Percentiles rank a stretch among this genome's conserved stretches.
Conservation (phyloP, 164 flowering plant species). For the Chimonanthus praecox region DNA sequence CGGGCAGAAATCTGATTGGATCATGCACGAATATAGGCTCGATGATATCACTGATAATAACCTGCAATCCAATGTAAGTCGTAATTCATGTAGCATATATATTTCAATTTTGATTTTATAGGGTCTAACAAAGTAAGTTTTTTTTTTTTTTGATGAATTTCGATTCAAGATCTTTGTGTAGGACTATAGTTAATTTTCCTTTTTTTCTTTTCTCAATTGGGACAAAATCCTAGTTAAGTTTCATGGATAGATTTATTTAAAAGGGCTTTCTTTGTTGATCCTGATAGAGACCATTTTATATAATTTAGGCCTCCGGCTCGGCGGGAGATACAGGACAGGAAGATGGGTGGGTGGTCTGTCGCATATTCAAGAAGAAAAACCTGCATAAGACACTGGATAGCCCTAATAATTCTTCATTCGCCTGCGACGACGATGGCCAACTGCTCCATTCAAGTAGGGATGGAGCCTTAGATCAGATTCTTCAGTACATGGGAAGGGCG, state of each 20-base stretch:
- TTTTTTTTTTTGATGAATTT: no score
- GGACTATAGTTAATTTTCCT: no score
- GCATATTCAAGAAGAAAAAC: slow-evolving; percentile 78
- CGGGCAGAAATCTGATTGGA: slow-evolving; percentile 93
- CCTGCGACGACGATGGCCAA: slow-evolving; percentile 4
- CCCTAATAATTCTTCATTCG: slow-evolving; percentile 25
- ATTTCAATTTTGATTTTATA: not conserved
- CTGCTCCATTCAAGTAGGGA: slow-evolving; percentile 28
- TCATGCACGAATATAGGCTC: slow-evolving; percentile 91
- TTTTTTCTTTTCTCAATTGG: not conserved
- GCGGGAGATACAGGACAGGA: slow-evolving; percentile 39
- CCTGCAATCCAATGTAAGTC: slow-evolving; percentile 26
- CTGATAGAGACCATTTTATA: not conserved
- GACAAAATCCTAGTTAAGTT: not conserved
- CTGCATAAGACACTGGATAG: slow-evolving; percentile 48
- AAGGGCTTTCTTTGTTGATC: not conserved
- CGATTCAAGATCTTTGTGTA: no score
- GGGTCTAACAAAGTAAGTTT: not conserved
- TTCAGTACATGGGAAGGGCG: slow-evolving; percentile 28
- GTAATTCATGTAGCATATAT: slow-evolving; percentile 2
- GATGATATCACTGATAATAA: slow-evolving; percentile 39
- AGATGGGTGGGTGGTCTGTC: slow-evolving; percentile 93
- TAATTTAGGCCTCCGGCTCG: slow-evolving; percentile 12
- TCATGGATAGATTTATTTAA: no score
- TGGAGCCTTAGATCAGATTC: slow-evolving; percentile 59